Base-by-base conservation (phyloP, 2,329 filamentous ascomycete genomes). In the Pyrenophora teres region DNA sequence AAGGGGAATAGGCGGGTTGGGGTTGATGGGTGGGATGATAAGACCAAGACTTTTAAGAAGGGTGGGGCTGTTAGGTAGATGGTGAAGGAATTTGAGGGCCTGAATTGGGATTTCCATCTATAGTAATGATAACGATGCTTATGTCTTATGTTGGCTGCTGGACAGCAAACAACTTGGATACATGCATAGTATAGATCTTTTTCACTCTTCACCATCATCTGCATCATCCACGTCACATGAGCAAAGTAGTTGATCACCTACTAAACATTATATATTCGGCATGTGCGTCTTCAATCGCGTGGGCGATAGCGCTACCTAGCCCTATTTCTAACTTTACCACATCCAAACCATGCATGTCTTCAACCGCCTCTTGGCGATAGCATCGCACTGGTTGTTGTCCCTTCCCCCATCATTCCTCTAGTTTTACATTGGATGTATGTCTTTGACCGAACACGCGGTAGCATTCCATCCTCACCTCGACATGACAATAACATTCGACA, bases 11-110 rank as follows among this genome's bases (percentile, higher is more conserved):
- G 42, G 76, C 78, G 59, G 72, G 73, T 1, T 73, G 74, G 38
- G 4, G 54, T 51, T 13, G 49, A 55, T 4, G 66, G 66, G 13
- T 70, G 66, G 66, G 67, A 66, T 74, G 77, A 62, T 75, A 62
- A 65, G 40, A 67, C 46, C 45, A 56, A 44, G 36, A 66, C 63
- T 35, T 68, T 54, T 53, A 83, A 86, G 86, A 87, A 85, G 39
- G 68, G 68, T 13, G 48, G 45, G 83, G 84, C 78, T 80, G 80
- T 80, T 81, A 83, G 84, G 82, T 84, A 45, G 44, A 48, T 16
- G 12, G 10, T 15, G 6, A 46, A 25, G 18, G 41, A 15, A 3
- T 7, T 5, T 8, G 25, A 30, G 6, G 25, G 25, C 4, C 3
- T 30, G 25, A 9, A 2, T 5, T 30, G 6, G 6, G 25, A 3